Evolutionary conservation across 2,329 filamentous ascomycete species (phyloP), one percentile per base, ranked within the genome.

Genomic region (Cucurbitaria berberidis): DNA sequence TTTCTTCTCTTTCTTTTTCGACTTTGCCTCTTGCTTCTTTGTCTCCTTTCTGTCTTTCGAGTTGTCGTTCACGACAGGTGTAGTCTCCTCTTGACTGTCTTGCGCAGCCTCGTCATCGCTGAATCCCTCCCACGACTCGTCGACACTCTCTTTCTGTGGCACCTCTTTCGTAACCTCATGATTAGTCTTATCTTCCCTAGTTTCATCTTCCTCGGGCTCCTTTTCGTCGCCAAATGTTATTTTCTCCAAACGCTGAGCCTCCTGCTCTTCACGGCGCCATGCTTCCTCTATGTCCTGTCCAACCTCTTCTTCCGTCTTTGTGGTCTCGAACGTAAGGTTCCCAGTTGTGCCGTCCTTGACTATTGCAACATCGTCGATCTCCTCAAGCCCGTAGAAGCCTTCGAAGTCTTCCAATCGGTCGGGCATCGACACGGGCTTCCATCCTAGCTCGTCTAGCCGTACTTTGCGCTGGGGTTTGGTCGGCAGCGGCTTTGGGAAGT

Each of bases 301-400:
- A 54, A 64, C 34, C 63, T 72, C 57, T 39, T 64, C 63, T 45
- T 63, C 66, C 8, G 60, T 63, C 57, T 72, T 68, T 22, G 62
- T 60, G 22, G 72, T 72, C 55, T 66, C 63, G 51, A 78, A 81
- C 5, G 77, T 73, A 5, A 81, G 58, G 15, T 67, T 70, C 7
- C 86, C 86, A 26, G 88, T 81, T 2, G 67, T 63, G 0, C 63
- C 64, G 21, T 81, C 77, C 57, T 83, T 85, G 36, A 96, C 80
- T n/a, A 99, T 82, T 26, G 96, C 90, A 1, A 99, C 90, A 45
- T 90, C 91, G 15, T 96, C 90, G 41, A 98, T 88, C 67, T 98
- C 93, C 68, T 99, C 92, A 1, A 99, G 78, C 0, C 90, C 92
- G 66, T 88, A 96, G 74, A 99, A 97, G 0, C 95, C 95, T 60